Evolutionary conservation across 164 flowering plant species (phyloP).

Genomic region (Stephania japonica): DNA sequence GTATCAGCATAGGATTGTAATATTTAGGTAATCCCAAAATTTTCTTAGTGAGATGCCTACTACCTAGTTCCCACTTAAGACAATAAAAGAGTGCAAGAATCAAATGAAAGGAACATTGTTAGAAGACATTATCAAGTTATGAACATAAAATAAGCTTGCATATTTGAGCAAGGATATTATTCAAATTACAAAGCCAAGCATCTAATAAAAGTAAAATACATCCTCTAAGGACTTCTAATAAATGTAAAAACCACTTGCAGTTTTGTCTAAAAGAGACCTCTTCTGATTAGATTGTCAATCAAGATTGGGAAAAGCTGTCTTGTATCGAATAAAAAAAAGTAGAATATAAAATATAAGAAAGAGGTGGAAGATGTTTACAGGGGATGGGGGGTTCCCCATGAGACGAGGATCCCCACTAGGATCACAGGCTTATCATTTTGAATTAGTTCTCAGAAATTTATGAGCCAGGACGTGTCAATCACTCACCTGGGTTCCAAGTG

Average conservation of each 20-base stretch:
- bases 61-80: background rate
- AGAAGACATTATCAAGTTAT: background rate
- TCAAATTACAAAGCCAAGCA: background rate
- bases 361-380: too few relatives aligned
- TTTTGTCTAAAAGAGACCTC: too few relatives aligned
- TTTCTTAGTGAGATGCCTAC: background rate
- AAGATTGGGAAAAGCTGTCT: too few relatives aligned
- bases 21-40: background rate
- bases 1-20: background rate
- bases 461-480: background rate
- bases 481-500: constrained; percentile 16
- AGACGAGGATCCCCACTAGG: too few relatives aligned
- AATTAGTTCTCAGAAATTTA: background rate
- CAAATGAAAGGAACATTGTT: background rate
- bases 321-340: too few relatives aligned
- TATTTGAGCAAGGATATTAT: background rate
- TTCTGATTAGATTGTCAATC: too few relatives aligned
- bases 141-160: background rate
- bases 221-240: too few relatives aligned
- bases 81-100: background rate
- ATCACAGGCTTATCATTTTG: background rate
- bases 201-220: too few relatives aligned
- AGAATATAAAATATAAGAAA: too few relatives aligned
- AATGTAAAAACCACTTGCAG: too few relatives aligned
- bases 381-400: too few relatives aligned